Percentiles rank a stretch among this genome's conserved stretches.
phyloP scores from a whole-genome alignment of 2,329 filamentous ascomycete genomes.

The Emmonsia crescens region DNA sequence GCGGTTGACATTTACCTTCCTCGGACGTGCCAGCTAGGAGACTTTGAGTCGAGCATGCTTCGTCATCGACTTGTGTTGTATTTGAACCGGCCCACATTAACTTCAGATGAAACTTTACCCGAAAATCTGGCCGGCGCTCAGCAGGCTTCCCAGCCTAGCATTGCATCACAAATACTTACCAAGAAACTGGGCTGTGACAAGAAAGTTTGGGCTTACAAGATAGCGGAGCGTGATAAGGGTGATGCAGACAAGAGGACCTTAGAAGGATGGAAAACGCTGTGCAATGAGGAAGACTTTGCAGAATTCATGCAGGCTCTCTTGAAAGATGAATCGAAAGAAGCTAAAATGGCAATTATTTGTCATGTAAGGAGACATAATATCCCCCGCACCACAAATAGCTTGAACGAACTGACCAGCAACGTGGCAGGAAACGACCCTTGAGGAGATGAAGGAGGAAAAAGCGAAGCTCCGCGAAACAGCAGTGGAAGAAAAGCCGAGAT shows the following conservation, averaged over 20 bases:
- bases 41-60: constrained; percentile 5
- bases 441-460: too few relatives aligned
- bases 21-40: constrained; percentile 4
- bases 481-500: background rate
- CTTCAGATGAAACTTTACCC: background rate
- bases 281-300: constrained; percentile 6
- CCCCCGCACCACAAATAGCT: background rate
- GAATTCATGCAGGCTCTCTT: constrained; percentile 6
- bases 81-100: background rate
- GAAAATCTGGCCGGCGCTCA: background rate
- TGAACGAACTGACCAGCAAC: background rate
- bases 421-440: background rate
- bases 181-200: background rate
- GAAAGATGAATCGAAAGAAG: background rate
- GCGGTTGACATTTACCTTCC: constrained; percentile 6
- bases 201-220: constrained; percentile 10
- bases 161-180: too few relatives aligned
- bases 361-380: constrained; percentile 7
- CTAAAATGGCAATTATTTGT: constrained; percentile 7
- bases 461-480: background rate
- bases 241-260: background rate
- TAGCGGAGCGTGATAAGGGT: background rate
- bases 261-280: constrained; percentile 6
- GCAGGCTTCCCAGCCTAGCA: background rate
- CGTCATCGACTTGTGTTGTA: constrained; percentile 3